phyloP scores from a whole-genome alignment of 1,284 basidiomycete species.

The Puccinia triticina region DNA sequence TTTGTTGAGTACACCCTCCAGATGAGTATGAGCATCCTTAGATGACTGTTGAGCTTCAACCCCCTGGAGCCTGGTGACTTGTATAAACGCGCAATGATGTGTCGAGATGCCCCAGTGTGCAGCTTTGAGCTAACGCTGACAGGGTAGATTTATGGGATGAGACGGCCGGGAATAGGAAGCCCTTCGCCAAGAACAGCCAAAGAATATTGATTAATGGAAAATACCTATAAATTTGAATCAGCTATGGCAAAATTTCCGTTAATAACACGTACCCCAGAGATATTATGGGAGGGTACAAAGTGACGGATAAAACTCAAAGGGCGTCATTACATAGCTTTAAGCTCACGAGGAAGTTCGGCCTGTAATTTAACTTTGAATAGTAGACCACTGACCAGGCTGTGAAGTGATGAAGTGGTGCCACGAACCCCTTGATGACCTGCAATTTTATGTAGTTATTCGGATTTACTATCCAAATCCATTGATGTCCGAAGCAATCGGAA shows the following conservation, averaged over 20 bases:
- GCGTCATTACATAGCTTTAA: not conserved
- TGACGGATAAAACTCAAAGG: not conserved
- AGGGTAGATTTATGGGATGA: not conserved
- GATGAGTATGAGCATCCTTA: not conserved
- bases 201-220: not conserved
- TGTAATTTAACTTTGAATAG: too few species aligned
- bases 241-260: constrained; percentile 5
- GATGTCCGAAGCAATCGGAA: constrained; percentile 6
- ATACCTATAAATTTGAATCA: not conserved
- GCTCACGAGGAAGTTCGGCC: too few species aligned
- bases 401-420: not conserved
- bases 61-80: not conserved
- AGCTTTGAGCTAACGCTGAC: not conserved
- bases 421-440: not conserved
- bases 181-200: not conserved
- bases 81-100: not conserved
- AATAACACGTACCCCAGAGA: not conserved
- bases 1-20: not conserved
- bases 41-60: not conserved
- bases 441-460: not conserved
- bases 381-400: too few species aligned
- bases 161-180: not conserved
- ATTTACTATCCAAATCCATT: not conserved
- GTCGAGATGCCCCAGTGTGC: not conserved
- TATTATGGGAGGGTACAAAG: not conserved